phyloP scores from a whole-genome alignment of 2,329 filamentous ascomycete species.

The Talaromyces sp. region DNA sequence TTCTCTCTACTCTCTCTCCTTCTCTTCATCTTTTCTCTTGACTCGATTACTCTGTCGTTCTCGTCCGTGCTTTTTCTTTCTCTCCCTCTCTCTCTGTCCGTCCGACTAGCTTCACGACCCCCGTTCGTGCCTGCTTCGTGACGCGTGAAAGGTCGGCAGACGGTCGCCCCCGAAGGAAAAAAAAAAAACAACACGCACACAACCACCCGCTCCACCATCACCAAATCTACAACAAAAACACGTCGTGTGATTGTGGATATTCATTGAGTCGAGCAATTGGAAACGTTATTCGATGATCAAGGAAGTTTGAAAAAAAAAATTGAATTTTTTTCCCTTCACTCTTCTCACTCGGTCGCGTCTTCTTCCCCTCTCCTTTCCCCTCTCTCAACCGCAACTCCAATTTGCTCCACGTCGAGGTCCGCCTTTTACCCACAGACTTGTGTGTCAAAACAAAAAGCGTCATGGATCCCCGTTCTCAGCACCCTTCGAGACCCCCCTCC shows the following conservation, averaged over 20 bases:
- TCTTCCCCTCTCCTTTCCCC: not conserved
- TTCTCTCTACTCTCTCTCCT: not conserved
- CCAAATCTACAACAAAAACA: not conserved
- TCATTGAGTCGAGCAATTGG: not conserved
- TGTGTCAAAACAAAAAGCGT: conserved; percentile 9
- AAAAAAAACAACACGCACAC: not conserved
- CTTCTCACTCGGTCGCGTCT: not conserved
- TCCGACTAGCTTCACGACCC: not conserved
- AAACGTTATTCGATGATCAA: not conserved
- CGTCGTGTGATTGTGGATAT: not conserved
- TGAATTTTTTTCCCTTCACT: not conserved
- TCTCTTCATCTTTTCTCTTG: conserved; percentile 12
- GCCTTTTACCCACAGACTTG: not conserved
- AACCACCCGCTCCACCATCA: not conserved
- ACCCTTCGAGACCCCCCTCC: conserved; percentile 41
- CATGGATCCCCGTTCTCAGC: conserved; percentile 40
- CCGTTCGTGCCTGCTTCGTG: conserved; percentile 11
- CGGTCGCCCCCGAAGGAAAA: not conserved
- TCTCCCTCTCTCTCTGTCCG: not conserved
- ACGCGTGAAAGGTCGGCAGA: not conserved
- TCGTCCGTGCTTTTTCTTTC: not conserved
- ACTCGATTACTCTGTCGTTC: conserved; percentile 1
- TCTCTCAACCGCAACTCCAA: not conserved
- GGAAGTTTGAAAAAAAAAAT: not conserved
- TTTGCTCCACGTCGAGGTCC: conserved; percentile 5